These are phyloP conservation scores for Taiwanofungus camphoratus DNA, from an alignment of 1,284 basidiomycete species.

Conservation along the genomic window DNA sequence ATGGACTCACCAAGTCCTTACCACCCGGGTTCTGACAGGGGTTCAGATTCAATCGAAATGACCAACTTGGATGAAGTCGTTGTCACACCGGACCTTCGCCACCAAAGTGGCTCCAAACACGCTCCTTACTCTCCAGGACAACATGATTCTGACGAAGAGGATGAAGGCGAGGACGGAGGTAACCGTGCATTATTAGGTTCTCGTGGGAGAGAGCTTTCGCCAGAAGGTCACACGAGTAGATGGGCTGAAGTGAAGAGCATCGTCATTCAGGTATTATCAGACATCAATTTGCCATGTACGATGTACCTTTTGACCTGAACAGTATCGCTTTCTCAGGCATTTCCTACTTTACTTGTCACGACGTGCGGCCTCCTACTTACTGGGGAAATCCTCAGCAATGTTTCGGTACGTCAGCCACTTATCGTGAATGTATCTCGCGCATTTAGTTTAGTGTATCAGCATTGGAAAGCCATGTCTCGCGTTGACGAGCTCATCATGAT, in stretches of 20 bases:
- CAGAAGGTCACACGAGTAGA: constrained; percentile 9
- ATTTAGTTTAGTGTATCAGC: constrained; percentile 38
- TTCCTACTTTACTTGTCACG: constrained; percentile 68
- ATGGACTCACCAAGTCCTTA: background rate
- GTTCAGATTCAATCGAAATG: constrained; percentile 34
- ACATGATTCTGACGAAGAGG: constrained; percentile 24
- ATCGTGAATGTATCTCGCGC: background rate
- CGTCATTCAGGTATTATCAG: constrained; percentile 69
- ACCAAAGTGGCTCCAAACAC: constrained; percentile 8
- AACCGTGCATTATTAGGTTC: constrained; percentile 30
- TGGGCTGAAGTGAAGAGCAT: constrained; percentile 56
- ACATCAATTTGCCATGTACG: too few species aligned
- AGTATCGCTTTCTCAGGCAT: constrained; percentile 53
- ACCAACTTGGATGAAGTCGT: constrained; percentile 25
- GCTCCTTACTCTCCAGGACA: constrained; percentile 10
- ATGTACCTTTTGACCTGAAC: too few species aligned
- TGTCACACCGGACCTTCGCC: constrained; percentile 26
- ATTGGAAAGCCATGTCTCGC: constrained; percentile 84
- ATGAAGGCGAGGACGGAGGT: constrained; percentile 29
- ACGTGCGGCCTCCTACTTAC: constrained; percentile 78
- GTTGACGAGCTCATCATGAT: constrained; percentile 97
- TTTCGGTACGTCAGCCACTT: constrained; percentile 54
- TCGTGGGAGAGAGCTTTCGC: constrained; percentile 20
- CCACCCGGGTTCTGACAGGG: constrained; percentile 9
- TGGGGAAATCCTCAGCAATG: constrained; percentile 81